Conservation (phyloP, 768 basidiomycete species). For the Tulasnella sp. region DNA sequence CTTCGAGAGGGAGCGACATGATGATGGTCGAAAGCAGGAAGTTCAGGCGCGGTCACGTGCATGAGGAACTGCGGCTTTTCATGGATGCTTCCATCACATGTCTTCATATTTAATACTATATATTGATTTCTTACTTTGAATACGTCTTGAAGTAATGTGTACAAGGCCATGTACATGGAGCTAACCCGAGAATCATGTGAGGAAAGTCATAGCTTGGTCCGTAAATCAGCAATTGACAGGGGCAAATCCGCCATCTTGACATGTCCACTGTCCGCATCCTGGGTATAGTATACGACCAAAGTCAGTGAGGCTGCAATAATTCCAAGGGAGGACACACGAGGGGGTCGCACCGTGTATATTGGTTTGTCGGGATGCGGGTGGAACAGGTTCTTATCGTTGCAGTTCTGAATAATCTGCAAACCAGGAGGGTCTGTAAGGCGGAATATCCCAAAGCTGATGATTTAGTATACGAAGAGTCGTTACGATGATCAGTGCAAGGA, state of each 20-base stretch:
- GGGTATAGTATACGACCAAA: too few species aligned
- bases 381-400: slow-evolving; percentile 63
- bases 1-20: too few species aligned
- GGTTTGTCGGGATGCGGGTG: slow-evolving; percentile 75
- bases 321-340: too few species aligned
- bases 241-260: slow-evolving; percentile 60
- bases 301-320: neutral
- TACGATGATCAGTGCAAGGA: neutral
- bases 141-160: too few species aligned
- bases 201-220: slow-evolving; percentile 25
- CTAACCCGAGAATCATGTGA: too few species aligned
- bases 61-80: too few species aligned
- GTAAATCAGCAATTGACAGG: slow-evolving; percentile 78
- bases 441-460: slow-evolving; percentile 69
- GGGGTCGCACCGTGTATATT: slow-evolving; percentile 64
- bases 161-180: too few species aligned
- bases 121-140: too few species aligned
- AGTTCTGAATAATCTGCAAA: slow-evolving; percentile 56
- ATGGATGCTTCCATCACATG: too few species aligned
- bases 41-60: too few species aligned
- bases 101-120: too few species aligned
- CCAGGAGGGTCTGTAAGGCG: slow-evolving; percentile 84
- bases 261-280: slow-evolving; percentile 82
- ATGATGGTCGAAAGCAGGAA: too few species aligned
- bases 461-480: neutral